Base-by-base conservation (phyloP, 2,329 filamentous ascomycete genomes). In the Xylaria digitata region DNA sequence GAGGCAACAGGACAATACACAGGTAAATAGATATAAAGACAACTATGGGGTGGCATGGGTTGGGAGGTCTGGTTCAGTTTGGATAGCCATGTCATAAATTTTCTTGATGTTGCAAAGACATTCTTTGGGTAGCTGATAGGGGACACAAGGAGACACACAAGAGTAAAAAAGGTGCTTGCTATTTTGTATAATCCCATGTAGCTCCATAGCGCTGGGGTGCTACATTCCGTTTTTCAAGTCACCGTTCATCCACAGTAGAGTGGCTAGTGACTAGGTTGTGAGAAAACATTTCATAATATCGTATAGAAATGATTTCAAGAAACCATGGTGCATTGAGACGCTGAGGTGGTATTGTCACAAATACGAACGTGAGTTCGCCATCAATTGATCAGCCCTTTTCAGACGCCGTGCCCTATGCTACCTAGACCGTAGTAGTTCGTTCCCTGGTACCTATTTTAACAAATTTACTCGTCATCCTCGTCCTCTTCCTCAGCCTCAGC, bases 401-500 rank as follows among this genome's bases (percentile, higher is more conserved):
- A 76, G 74, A 77, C 75, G 75, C 75, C 75, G 72, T 76, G 66
- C 74, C 75, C 74, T 73, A 75, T 76, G 74, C 73, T 75, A 74
- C 73, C 73, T 72, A 72, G 64, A 71, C 74, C 72, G 61, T 67
- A 70, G 66, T 68, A 71, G 63, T 72, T 69, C 67, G 63, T 72
- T 69, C 68, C 69, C 66, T 63, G 6, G 46, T 55, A 34, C 34
- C 9, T 61, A 43, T 54, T 54, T 32, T 48, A 49, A 69, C 49
- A 54, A 46, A 76, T 85, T 85, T 89, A 89, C 84, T 90, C 88
- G 74, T 90, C 87, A 78, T 69, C 66, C 67, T 88, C 86, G 77
- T 89, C 86, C 67, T 89, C 89, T 80, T 91, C 89, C 70, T 91
- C 89, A 70, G 87, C 89, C 85, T 92, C 89, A 76, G 89, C 86